Evolutionary conservation across 805 yeast species (phyloP).

Genomic region (Candida schatavii): DNA sequence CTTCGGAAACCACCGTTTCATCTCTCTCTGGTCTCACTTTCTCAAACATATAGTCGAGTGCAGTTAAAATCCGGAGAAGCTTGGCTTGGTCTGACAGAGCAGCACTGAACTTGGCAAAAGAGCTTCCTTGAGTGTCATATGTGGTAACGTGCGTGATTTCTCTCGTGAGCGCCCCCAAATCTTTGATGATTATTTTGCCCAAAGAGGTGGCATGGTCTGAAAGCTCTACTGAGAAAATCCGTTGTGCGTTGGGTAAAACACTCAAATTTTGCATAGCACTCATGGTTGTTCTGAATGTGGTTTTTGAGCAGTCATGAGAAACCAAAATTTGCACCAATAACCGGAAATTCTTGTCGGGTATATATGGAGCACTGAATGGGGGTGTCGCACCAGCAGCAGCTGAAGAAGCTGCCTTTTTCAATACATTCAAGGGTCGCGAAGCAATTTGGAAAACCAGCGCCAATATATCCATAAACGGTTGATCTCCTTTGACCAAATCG

Average conservation of each 20-base stretch:
- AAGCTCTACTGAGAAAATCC: constrained; percentile 64
- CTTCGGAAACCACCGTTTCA: constrained; percentile 5
- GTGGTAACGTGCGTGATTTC: constrained; percentile 36
- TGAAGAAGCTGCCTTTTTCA: constrained; percentile 36
- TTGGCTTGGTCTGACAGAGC: constrained; percentile 87
- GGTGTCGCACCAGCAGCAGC: constrained; percentile 11
- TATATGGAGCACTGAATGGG: constrained; percentile 51
- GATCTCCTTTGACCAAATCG: constrained; percentile 65
- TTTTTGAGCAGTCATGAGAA: constrained; percentile 80
- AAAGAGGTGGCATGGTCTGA: constrained; percentile 60
- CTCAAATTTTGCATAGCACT: constrained; percentile 78
- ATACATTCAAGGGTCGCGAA: constrained; percentile 64
- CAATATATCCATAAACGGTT: constrained; percentile 70
- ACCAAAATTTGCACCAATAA: constrained; percentile 65
- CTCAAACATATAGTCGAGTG: constrained; percentile 78
- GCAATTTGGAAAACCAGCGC: constrained; percentile 75
- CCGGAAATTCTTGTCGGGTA: constrained; percentile 61
- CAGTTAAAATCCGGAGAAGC: constrained; percentile 79
- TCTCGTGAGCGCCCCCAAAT: constrained; percentile 47
- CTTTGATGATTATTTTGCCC: constrained; percentile 53
- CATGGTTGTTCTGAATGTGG: constrained; percentile 80
- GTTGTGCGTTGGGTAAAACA: constrained; percentile 56
- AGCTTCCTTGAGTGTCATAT: constrained; percentile 47
- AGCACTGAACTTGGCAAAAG: constrained; percentile 67
- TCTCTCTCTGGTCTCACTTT: constrained; percentile 23